These are phyloP conservation scores for Telfairia occidentalis DNA, from an alignment of 331 rosid genomes.

Conservation along the genomic window DNA sequence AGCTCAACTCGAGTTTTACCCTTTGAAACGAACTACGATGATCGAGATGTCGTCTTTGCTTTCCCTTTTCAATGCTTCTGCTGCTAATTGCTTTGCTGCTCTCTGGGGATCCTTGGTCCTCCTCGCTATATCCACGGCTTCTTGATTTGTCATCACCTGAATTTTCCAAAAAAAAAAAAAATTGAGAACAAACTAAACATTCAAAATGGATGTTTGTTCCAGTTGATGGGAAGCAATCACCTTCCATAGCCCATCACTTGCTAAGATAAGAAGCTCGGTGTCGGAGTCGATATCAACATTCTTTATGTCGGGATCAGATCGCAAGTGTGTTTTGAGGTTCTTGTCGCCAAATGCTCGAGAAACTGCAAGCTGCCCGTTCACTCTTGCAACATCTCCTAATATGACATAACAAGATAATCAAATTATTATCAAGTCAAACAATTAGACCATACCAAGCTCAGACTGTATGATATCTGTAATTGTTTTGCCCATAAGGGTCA, in stretches of 20 bases:
- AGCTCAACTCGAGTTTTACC: constrained; percentile 9
- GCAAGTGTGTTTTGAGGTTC: constrained; percentile 72
- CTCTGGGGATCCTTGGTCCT: constrained; percentile 54
- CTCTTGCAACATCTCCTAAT: constrained; percentile 82
- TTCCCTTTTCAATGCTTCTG: constrained; percentile 69
- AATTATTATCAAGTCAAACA: not conserved
- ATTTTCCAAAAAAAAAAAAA: not conserved
- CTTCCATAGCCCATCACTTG: constrained; percentile 95
- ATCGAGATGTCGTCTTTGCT: constrained; percentile 85
- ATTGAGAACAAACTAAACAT: not conserved
- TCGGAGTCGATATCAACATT: constrained; percentile 30
- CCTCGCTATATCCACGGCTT: constrained; percentile 68
- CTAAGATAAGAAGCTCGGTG: constrained; percentile 62
- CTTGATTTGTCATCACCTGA: constrained; percentile 85
- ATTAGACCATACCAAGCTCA: not conserved
- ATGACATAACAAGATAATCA: not conserved
- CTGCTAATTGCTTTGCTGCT: constrained; percentile 56
- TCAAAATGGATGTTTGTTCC: constrained; percentile 1
- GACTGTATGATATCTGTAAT: not conserved
- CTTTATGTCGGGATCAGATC: constrained; percentile 71
- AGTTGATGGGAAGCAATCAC: constrained; percentile 23
- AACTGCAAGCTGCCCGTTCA: constrained; percentile 90
- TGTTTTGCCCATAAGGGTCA: not conserved
- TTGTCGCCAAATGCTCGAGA: constrained; percentile 92
- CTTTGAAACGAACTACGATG: constrained; percentile 75